These are phyloP conservation scores for Floccularia luteovirens DNA, from an alignment of 768 basidiomycete genomes.

Conservation along the genomic window DNA sequence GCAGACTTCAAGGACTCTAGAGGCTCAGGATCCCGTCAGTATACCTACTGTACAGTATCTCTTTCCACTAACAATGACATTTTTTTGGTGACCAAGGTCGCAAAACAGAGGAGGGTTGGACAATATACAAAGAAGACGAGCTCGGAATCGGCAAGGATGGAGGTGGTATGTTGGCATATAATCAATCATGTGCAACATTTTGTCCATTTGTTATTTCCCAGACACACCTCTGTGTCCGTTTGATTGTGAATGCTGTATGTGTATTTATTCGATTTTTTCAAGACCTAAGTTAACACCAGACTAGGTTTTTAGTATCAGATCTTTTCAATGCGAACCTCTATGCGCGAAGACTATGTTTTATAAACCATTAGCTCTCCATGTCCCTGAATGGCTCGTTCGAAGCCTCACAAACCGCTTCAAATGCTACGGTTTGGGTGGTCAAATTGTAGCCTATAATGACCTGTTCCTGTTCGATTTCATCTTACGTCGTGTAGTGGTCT, in stretches of 20 bases:
- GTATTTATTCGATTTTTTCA: background rate
- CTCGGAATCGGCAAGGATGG: conserved; percentile 60
- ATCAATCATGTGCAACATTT: conserved; percentile 8
- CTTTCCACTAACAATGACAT: conserved; percentile 3
- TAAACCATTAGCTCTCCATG: background rate
- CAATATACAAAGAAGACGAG: conserved; percentile 78
- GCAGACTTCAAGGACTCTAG: conserved; percentile 67
- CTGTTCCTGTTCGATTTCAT: background rate
- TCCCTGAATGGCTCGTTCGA: conserved; percentile 24
- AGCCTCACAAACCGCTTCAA: conserved; percentile 36
- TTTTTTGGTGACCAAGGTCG: conserved; percentile 41
- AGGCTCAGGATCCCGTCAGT: conserved; percentile 64
- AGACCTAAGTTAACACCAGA: conserved; percentile 16
- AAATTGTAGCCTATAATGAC: conserved; percentile 53
- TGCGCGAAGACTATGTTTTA: background rate
- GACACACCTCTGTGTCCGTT: conserved; percentile 84
- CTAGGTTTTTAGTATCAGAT: conserved; percentile 12
- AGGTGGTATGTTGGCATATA: conserved; percentile 55
- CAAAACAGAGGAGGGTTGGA: conserved; percentile 75
- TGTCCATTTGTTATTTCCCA: conserved; percentile 24
- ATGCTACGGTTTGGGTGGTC: conserved; percentile 45
- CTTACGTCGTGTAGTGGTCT: no score
- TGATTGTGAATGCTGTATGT: conserved; percentile 83
- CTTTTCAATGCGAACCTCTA: background rate
- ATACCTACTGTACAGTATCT: no score